Evolutionary conservation across 2,329 filamentous ascomycete species (phyloP).

Genomic region (Pseudopyricularia javanii): DNA sequence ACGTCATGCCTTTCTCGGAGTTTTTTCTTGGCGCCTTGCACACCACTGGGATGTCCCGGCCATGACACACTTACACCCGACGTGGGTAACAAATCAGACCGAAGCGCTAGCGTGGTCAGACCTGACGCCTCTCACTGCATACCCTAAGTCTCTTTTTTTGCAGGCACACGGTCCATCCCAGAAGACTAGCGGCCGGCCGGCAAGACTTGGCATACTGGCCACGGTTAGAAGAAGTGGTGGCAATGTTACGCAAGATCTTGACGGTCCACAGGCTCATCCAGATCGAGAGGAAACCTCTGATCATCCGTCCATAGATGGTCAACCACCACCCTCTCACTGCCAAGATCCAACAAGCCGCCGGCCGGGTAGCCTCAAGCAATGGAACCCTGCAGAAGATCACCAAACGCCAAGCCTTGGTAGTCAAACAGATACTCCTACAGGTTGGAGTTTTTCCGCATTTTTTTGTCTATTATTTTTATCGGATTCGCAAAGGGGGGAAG

Average conservation of each 20-base stretch:
- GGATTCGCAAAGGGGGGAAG: neutral
- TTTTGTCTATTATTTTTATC: too few species aligned
- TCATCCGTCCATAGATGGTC: neutral
- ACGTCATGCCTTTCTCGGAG: neutral
- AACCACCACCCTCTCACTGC: neutral
- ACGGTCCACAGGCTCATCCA: neutral
- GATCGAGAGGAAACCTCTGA: neutral
- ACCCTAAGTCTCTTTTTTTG: too few species aligned
- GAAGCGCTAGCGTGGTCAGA: neutral
- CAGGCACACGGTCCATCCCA: neutral
- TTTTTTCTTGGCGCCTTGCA: neutral
- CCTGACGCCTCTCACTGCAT: neutral
- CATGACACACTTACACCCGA: neutral
- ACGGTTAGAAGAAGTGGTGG: too few species aligned
- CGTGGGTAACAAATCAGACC: neutral
- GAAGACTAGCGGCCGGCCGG: neutral
- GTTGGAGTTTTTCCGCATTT: too few species aligned
- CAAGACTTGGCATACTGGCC: neutral
- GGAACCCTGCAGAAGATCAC: neutral
- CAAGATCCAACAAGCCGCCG: neutral
- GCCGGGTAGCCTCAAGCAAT: neutral
- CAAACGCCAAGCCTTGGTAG: neutral
- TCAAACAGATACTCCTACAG: neutral
- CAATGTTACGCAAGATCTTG: neutral
- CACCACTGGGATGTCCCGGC: neutral